phyloP scores from a whole-genome alignment of 1,284 basidiomycete genomes.

The Cystobasidium pallidum region DNA sequence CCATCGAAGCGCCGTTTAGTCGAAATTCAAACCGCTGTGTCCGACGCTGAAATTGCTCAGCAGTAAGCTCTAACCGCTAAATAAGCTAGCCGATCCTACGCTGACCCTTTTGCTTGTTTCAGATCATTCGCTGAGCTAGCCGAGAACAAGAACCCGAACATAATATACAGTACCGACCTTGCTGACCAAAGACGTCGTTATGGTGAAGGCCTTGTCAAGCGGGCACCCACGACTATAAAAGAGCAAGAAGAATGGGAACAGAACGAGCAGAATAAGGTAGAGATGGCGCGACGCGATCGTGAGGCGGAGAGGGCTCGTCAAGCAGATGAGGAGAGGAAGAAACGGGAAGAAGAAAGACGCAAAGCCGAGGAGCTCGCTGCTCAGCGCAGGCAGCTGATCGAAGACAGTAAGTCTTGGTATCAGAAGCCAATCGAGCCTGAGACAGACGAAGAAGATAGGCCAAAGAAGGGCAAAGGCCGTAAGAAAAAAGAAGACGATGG shows the following conservation, averaged over 20 bases:
- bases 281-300: constrained; percentile 57
- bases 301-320: constrained; percentile 66
- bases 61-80: constrained; percentile 62
- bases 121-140: constrained; percentile 82
- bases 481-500: constrained; percentile 54
- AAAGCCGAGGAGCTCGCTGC: constrained; percentile 69
- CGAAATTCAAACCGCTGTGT: constrained; percentile 75
- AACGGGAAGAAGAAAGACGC: constrained; percentile 66
- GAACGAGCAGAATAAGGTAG: constrained; percentile 65
- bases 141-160: constrained; percentile 66
- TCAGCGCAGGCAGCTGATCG: constrained; percentile 71
- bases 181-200: constrained; percentile 86
- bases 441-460: constrained; percentile 74
- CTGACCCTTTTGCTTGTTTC: constrained; percentile 12
- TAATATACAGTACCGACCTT: constrained; percentile 83
- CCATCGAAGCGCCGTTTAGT: constrained; percentile 74
- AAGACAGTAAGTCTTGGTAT: constrained; percentile 76
- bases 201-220: constrained; percentile 78
- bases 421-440: constrained; percentile 65
- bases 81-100: not conserved
- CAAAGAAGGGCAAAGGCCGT: constrained; percentile 64
- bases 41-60: constrained; percentile 83
- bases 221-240: constrained; percentile 69
- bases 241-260: constrained; percentile 74
- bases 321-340: constrained; percentile 48